Evolutionary conservation across 2,329 filamentous ascomycete species (phyloP).

Genomic region (Zymoseptoria tritici): DNA sequence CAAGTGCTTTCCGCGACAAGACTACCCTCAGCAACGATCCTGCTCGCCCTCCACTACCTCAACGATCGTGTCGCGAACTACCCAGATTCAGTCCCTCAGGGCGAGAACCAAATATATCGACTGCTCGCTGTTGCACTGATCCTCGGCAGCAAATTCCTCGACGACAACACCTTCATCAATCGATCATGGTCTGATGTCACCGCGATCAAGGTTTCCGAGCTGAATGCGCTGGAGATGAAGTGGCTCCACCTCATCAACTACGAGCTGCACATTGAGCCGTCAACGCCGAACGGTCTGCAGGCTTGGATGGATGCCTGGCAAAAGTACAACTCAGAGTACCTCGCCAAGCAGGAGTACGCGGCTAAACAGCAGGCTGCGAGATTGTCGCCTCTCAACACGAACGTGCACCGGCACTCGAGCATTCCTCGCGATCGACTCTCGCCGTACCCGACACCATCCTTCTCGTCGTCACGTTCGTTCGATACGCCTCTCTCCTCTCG

Average conservation of each 20-base stretch:
- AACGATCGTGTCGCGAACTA: conserved; percentile 60
- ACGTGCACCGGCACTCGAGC: conserved; percentile 47
- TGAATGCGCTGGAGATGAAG: conserved; percentile 79
- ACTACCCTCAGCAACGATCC: conserved; percentile 81
- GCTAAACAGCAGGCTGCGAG: conserved; percentile 29
- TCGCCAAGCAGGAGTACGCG: conserved; percentile 26
- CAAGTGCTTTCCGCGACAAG: conserved; percentile 86
- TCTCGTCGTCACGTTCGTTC: conserved; percentile 16
- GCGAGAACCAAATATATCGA: conserved; percentile 70
- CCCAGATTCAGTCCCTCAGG: conserved; percentile 31
- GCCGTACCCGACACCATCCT: conserved; percentile 29
- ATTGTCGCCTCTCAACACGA: conserved; percentile 59
- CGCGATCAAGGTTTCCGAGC: conserved; percentile 73
- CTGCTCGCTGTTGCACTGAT: conserved; percentile 79
- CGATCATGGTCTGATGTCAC: conserved; percentile 94
- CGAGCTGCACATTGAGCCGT: conserved; percentile 78
- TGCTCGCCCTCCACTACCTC: conserved; percentile 84
- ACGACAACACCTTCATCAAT: conserved; percentile 97
- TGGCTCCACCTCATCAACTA: conserved; percentile 80
- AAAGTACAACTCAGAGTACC: conserved; percentile 44
- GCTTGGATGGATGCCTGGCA: conserved; percentile 62
- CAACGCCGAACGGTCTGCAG: conserved; percentile 63
- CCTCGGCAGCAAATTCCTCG: conserved; percentile 88
- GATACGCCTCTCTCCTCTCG: conserved; percentile 24
- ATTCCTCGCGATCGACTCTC: conserved; percentile 37